phyloP scores from a whole-genome alignment of 441 rosid species.

The Codiaeum variegatum region DNA sequence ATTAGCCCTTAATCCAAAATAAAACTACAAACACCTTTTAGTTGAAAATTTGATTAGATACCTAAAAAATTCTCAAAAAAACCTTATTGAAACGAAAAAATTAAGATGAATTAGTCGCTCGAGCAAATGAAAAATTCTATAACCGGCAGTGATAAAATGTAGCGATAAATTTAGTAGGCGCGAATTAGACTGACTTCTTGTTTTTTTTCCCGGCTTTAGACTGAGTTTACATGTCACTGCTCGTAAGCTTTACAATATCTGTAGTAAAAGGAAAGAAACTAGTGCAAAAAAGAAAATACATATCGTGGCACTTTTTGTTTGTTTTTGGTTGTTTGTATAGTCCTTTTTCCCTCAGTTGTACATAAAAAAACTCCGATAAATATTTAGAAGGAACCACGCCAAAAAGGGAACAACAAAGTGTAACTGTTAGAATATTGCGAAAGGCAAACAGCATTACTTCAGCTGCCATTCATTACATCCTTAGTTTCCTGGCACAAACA shows the following conservation, averaged over 20 bases:
- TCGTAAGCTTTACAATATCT: constrained; percentile 3
- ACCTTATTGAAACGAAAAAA: too few relatives aligned
- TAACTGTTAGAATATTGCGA: constrained; percentile 8
- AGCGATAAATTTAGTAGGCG: background rate
- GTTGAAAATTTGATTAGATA: too few relatives aligned
- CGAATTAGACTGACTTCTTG: background rate
- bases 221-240: too few relatives aligned
- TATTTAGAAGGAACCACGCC: background rate
- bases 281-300: background rate
- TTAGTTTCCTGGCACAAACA: constrained; percentile 30
- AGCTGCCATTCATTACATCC: constrained; percentile 36
- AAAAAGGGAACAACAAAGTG: constrained; percentile 18
- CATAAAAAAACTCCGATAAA: constrained; percentile 20
- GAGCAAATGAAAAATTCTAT: background rate
- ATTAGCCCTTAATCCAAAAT: too few relatives aligned
- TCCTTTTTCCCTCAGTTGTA: constrained; percentile 25
- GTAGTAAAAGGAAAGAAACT: background rate
- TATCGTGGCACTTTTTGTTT: constrained; percentile 1
- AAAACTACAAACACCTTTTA: too few relatives aligned
- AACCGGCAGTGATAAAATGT: background rate
- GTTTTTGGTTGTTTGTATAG: constrained; percentile 8
- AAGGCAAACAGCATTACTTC: constrained; percentile 11
- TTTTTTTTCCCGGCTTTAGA: too few relatives aligned
- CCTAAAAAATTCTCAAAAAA: too few relatives aligned
- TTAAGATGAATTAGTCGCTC: too few relatives aligned